A percentile compares a stretch with the other conserved stretches of the same genome.
Evolutionary conservation across 2,329 filamentous ascomycete species (phyloP).

Genomic region (Xylaria sp.): DNA sequence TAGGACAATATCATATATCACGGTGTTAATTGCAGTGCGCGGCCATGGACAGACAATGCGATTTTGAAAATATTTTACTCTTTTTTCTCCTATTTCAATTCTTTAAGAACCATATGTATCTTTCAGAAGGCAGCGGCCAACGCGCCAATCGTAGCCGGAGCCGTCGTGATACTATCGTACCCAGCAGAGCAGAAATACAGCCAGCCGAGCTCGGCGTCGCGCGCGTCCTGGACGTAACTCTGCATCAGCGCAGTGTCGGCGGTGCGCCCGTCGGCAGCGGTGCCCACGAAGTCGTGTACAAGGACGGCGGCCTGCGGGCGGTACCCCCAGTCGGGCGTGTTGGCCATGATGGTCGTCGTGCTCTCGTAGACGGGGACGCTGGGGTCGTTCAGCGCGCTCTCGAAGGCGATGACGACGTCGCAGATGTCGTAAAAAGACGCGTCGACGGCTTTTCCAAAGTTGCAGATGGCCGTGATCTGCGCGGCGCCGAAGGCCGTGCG

Average conservation of each 20-base stretch:
- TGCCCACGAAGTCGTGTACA: slow-evolving; percentile 29
- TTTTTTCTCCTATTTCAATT: not conserved
- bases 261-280: not conserved
- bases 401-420: slow-evolving; percentile 32
- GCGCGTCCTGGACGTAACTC: slow-evolving; percentile 21
- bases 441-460: slow-evolving; percentile 22
- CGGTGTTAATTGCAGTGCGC: not conserved
- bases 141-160: slow-evolving; percentile 23
- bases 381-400: slow-evolving; percentile 20
- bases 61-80: not conserved
- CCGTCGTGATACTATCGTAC: slow-evolving; percentile 33
- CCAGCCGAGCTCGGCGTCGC: slow-evolving; percentile 25
- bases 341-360: slow-evolving; percentile 23
- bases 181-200: slow-evolving; percentile 34
- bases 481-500: slow-evolving; percentile 25
- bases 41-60: not conserved
- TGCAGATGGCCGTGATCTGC: slow-evolving; percentile 28
- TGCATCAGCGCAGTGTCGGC: slow-evolving; percentile 20
- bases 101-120: not conserved
- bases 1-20: not conserved
- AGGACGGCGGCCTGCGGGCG: slow-evolving; percentile 26
- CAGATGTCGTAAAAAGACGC: slow-evolving; percentile 28
- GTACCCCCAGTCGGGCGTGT: slow-evolving; percentile 24
- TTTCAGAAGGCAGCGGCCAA: slow-evolving; percentile 23
- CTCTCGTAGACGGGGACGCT: slow-evolving; percentile 16